Evolutionary conservation across 2,329 filamentous ascomycete species (phyloP), one percentile per base, ranked within the genome.

Genomic region (Arthrobotrys sinensis): DNA sequence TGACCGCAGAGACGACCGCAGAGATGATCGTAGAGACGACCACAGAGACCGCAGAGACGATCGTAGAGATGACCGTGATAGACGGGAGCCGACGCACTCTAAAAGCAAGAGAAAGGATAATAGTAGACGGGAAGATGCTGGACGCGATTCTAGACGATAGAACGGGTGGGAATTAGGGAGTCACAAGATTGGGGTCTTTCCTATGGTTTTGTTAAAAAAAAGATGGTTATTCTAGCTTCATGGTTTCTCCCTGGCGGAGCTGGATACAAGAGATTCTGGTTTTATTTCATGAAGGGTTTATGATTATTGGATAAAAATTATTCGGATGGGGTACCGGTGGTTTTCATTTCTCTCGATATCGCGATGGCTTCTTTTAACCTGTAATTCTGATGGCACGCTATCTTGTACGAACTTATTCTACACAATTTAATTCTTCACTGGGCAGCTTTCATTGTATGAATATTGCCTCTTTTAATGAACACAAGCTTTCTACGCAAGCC

Each of bases 191-290:
- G 24, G 24, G 24, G 24, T 28, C 24, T 28, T 28, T 28, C 24
- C 24, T 28, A 28, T 28, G 2, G 24, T 28, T 28, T 28, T 28
- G 24, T 28, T 28, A 28, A 28, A n/a, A n/a, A 19, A 16, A 16
- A 34, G 19, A 50, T 12, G 36, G 11, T 19, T 11, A n/a, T 53
- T 53, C 28, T 6, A 38, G 28, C 28, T 45, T 24, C 6, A 14
- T 10, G 40, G 24, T 28, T 38, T 12, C 70, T 75, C 62, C 70
- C 70, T 43, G 63, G 70, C 12, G 63, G 70, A 75, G 70, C 16
- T 28, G 28, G 40, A 21, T 21, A 46, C 45, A 40, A 45, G 12
- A 24, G 2, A 40, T 53, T 11, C 3, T 21, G n/a, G 2, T n/a
- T 63, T 57, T 19, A 14, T 43, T 69, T 34, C 28, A 43, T 16